Conservation (phyloP, 2,329 filamentous ascomycete genomes). For the Sporothrix variecibatus region DNA sequence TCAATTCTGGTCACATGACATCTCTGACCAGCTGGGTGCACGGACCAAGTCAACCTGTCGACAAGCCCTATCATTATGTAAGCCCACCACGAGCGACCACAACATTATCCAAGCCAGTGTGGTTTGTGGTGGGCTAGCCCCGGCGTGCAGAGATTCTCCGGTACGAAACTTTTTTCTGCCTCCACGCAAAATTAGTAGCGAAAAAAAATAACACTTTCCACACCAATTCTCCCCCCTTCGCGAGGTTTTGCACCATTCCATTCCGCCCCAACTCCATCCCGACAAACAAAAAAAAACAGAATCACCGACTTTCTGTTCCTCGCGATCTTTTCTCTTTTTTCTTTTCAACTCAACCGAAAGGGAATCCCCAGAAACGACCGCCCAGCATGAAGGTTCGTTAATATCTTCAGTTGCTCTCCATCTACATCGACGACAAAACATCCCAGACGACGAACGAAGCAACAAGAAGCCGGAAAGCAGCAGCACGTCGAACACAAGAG, state of each 20-base stretch:
- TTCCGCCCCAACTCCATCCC: conserved; percentile 12
- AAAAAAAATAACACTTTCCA: conserved; percentile 10
- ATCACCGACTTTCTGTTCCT: conserved; percentile 26
- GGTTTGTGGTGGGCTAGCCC: conserved; percentile 17
- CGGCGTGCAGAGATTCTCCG: conserved; percentile 19
- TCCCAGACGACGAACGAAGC: conserved; percentile 6
- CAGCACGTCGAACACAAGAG: not conserved
- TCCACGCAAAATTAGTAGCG: conserved; percentile 23
- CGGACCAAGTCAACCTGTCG: conserved; percentile 9
- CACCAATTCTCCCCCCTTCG: conserved; percentile 18
- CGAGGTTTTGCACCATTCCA: conserved; percentile 12
- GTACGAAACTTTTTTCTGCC: conserved; percentile 29
- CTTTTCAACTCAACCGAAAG: conserved; percentile 24
- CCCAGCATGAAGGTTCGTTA: conserved; percentile 33
- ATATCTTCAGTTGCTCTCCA: not conserved
- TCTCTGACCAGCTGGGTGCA: not conserved
- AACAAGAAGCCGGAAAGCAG: not conserved
- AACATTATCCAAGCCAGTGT: conserved; percentile 6
- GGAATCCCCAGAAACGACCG: conserved; percentile 20
- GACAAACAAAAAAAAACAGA: conserved; percentile 24
- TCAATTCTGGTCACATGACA: conserved; percentile 15
- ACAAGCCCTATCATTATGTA: conserved; percentile 32
- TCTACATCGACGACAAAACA: not conserved
- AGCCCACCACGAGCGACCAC: conserved; percentile 28
- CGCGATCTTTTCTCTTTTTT: conserved; percentile 25